These are phyloP conservation scores for Aspergillus viridinutans DNA, from an alignment of 2,329 filamentous ascomycete species.

Conservation along the genomic window DNA sequence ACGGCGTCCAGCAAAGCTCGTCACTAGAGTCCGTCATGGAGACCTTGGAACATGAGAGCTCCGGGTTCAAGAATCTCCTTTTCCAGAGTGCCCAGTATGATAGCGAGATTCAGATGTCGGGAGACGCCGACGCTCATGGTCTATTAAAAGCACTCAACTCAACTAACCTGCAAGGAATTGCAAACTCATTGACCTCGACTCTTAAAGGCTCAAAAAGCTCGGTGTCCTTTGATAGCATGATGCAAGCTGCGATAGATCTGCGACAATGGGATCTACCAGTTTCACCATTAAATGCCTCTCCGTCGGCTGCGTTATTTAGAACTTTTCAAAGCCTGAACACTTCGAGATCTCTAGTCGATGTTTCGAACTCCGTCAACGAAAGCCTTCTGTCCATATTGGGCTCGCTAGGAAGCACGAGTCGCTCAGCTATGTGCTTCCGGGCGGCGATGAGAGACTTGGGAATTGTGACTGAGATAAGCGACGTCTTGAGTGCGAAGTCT, in stretches of 20 bases:
- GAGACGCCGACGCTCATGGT: constrained; percentile 60
- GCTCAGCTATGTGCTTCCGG: constrained; percentile 45
- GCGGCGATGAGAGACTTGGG: constrained; percentile 63
- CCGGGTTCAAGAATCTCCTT: constrained; percentile 79
- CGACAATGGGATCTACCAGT: constrained; percentile 90
- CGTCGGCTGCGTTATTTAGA: constrained; percentile 69
- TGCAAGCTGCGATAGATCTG: constrained; percentile 73
- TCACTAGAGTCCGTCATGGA: constrained; percentile 73
- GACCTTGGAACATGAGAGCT: constrained; percentile 82
- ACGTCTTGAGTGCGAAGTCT: constrained; percentile 62
- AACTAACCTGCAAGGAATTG: constrained; percentile 80
- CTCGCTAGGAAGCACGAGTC: constrained; percentile 31
- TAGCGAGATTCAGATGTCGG: constrained; percentile 64
- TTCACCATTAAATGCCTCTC: constrained; percentile 58
- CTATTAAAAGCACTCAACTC: constrained; percentile 73
- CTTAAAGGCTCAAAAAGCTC: constrained; percentile 49
- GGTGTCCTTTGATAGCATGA: constrained; percentile 64
- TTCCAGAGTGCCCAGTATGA: constrained; percentile 91
- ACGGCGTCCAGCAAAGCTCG: constrained; percentile 76
- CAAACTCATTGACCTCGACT: constrained; percentile 69
- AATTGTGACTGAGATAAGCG: constrained; percentile 74
- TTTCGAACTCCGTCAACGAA: constrained; percentile 58
- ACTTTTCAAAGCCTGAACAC: constrained; percentile 75
- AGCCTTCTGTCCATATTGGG: constrained; percentile 51
- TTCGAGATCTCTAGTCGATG: constrained; percentile 53